Evolutionary conservation across 768 basidiomycete genomes (phyloP).

Genomic region (Russula abietina): DNA sequence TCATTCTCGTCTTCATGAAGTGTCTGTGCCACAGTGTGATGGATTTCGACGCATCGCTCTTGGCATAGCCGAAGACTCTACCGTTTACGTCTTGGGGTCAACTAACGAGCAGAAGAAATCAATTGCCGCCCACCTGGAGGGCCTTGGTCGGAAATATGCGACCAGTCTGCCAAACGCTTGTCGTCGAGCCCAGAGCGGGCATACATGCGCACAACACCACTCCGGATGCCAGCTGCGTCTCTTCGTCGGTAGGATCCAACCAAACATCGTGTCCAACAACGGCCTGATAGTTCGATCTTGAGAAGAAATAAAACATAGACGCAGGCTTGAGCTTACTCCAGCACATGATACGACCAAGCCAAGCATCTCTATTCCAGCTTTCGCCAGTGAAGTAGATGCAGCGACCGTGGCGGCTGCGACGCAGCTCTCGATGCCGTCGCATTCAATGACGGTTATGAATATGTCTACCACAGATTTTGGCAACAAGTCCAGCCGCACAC

Average conservation of each 20-base stretch:
- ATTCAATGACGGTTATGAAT: conserved; percentile 83
- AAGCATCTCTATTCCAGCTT: conserved; percentile 88
- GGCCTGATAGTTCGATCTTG: conserved; percentile 38
- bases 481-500: conserved; percentile 81
- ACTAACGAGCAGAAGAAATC: conserved; percentile 8
- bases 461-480: conserved; percentile 94
- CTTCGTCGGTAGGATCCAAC: conserved; percentile 77
- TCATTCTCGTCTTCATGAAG: conserved; percentile 39
- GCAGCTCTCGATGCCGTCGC: conserved; percentile 86
- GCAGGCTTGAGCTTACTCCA: conserved; percentile 45
- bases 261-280: conserved; percentile 53
- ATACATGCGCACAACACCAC: conserved; percentile 78
- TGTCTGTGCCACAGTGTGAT: conserved; percentile 68
- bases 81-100: background rate
- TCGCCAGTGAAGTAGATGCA: conserved; percentile 83
- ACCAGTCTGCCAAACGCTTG: conserved; percentile 84
- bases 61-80: conserved; percentile 71
- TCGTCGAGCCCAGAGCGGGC: conserved; percentile 80
- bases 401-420: conserved; percentile 84
- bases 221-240: conserved; percentile 51
- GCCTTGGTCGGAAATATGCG: conserved; percentile 48
- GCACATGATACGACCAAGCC: conserved; percentile 84
- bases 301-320: conserved; percentile 13
- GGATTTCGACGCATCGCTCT: conserved; percentile 66
- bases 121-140: conserved; percentile 43